These are phyloP conservation scores for Mucor circinelloides DNA, from an alignment of 371 early-diverging fungal species.

Conservation along the genomic window DNA sequence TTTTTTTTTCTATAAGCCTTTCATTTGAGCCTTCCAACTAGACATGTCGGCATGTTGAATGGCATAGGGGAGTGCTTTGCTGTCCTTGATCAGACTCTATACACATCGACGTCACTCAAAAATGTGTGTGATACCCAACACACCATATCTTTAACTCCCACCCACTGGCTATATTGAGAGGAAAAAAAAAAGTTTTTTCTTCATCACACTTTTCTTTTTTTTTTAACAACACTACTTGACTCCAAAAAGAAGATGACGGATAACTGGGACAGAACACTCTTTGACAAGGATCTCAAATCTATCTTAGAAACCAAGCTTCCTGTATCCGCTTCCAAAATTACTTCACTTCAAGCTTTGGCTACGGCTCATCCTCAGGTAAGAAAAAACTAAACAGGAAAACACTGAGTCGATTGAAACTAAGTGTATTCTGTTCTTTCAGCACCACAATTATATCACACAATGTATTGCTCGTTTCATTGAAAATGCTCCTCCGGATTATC, in stretches of 20 bases:
- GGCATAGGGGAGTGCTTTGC: too few relatives aligned
- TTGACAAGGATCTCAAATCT: conserved; percentile 61
- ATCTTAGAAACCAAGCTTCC: conserved; percentile 57
- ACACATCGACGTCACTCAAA: too few relatives aligned
- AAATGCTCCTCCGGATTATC: conserved; percentile 60
- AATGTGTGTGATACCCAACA: too few relatives aligned
- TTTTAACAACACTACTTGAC: not conserved
- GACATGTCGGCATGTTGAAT: too few relatives aligned
- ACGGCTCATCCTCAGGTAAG: conserved; percentile 59
- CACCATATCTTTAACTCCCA: not conserved
- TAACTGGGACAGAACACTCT: conserved; percentile 54
- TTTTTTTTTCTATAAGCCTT: too few relatives aligned
- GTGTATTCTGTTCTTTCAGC: conserved; percentile 30
- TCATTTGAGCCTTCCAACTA: too few relatives aligned
- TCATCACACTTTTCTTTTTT: not conserved
- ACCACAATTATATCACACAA: conserved; percentile 61
- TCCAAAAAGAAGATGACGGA: conserved; percentile 39
- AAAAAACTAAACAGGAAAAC: conserved; percentile 14
- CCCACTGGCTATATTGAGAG: not conserved
- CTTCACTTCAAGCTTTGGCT: conserved; percentile 53
- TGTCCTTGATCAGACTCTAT: too few relatives aligned
- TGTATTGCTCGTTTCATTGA: conserved; percentile 56
- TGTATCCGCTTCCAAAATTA: conserved; percentile 68
- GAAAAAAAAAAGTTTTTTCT: conserved; percentile 6
- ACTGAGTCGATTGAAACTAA: not conserved